These are phyloP conservation scores for Dendrobium catenatum DNA, from an alignment of 106 monocot species.

Conservation along the genomic window DNA sequence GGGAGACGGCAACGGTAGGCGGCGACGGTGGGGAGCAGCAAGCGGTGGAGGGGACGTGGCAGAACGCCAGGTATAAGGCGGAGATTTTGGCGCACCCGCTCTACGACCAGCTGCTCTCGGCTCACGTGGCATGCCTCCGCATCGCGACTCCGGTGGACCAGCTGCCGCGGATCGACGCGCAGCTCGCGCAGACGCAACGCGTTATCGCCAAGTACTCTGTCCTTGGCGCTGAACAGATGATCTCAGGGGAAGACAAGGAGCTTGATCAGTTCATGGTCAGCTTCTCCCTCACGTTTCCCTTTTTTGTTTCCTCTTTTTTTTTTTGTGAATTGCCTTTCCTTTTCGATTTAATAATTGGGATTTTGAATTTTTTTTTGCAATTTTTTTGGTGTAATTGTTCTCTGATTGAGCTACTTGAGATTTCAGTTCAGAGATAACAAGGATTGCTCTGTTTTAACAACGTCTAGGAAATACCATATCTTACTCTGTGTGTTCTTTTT, in stretches of 20 bases:
- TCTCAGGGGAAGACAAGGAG: conserved; percentile 36
- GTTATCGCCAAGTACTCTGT: conserved; percentile 61
- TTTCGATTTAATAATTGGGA: neutral
- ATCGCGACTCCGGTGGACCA: conserved; percentile 83
- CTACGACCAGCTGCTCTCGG: conserved; percentile 72
- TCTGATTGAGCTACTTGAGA: too few species aligned
- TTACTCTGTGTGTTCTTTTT: neutral
- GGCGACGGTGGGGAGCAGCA: conserved; percentile 11
- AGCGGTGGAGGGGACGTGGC: conserved; percentile 25
- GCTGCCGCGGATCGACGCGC: conserved; percentile 72
- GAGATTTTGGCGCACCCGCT: conserved; percentile 61
- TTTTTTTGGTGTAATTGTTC: neutral
- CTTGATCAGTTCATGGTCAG: conserved; percentile 76
- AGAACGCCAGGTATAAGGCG: conserved; percentile 51
- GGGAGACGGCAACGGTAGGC: neutral
- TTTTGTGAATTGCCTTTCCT: neutral
- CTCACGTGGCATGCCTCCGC: conserved; percentile 63
- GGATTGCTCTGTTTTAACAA: neutral
- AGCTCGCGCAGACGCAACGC: conserved; percentile 58
- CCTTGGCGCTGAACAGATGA: conserved; percentile 9
- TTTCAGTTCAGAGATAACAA: neutral
- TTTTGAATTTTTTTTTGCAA: neutral
- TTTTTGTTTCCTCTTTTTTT: neutral
- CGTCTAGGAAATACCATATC: neutral
- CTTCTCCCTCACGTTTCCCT: neutral